phyloP scores from a whole-genome alignment of 768 basidiomycete genomes.

The Pseudohyphozyma bogoriensis region DNA sequence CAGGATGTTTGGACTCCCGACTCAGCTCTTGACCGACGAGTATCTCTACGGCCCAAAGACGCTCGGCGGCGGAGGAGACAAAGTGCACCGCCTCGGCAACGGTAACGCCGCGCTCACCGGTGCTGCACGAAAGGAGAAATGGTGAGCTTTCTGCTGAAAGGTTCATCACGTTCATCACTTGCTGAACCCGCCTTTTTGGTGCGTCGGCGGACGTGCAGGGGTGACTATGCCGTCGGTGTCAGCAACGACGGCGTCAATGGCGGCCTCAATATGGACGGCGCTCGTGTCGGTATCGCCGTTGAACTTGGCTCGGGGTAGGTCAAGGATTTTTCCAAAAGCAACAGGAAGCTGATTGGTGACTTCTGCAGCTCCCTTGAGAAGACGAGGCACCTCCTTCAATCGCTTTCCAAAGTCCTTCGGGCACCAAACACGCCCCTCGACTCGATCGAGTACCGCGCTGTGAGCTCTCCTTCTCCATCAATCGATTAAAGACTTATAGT shows the following conservation, averaged over 20 bases:
- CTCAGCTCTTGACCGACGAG: not conserved
- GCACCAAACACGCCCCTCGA: not conserved
- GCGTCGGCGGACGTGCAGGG: constrained; percentile 33
- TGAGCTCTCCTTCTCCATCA: constrained; percentile 15
- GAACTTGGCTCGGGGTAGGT: constrained; percentile 94
- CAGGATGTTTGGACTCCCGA: constrained; percentile 21
- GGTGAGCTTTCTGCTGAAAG: constrained; percentile 15
- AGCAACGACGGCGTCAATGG: constrained; percentile 42
- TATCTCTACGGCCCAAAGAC: not conserved
- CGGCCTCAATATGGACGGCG: constrained; percentile 31
- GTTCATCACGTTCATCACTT: too few species aligned
- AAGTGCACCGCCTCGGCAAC: not conserved
- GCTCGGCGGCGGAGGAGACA: not conserved
- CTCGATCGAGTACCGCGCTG: constrained; percentile 26
- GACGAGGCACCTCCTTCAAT: constrained; percentile 50
- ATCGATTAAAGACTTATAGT: too few species aligned
- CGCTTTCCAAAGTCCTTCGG: constrained; percentile 51
- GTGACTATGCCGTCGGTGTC: constrained; percentile 43
- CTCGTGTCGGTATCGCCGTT: constrained; percentile 48
- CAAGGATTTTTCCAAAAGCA: not conserved
- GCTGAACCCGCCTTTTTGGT: not conserved
- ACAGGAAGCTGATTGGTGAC: not conserved
- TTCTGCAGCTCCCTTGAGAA: constrained; percentile 52
- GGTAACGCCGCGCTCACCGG: not conserved
- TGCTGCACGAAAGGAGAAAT: constrained; percentile 25